Conservation (phyloP, 768 basidiomycete genomes). For the Mycena amicta region DNA sequence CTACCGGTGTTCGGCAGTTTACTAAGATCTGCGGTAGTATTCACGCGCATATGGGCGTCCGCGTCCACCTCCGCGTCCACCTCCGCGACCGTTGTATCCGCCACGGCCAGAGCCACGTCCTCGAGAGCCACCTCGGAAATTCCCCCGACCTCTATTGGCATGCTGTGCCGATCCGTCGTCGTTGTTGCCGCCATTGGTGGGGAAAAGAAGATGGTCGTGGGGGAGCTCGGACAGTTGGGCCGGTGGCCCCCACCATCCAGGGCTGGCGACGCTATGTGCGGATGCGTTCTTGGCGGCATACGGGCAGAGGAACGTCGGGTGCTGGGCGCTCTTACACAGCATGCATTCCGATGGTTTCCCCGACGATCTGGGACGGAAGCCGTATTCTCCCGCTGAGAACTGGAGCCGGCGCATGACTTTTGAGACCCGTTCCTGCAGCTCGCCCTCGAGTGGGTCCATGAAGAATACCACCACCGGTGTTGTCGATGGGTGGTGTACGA, state of each 20-base stretch:
- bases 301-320: constrained; percentile 6
- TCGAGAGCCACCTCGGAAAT: too few relatives aligned
- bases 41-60: too few relatives aligned
- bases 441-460: constrained; percentile 1
- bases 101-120: too few relatives aligned
- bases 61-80: too few relatives aligned
- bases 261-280: too few relatives aligned
- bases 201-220: constrained; percentile 2
- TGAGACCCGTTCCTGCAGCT: not conserved
- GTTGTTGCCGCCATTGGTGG: not conserved
- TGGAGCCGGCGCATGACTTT: not conserved
- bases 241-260: constrained; percentile 9
- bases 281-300: not conserved
- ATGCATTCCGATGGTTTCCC: not conserved
- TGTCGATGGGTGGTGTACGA: not conserved
- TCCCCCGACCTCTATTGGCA: too few relatives aligned
- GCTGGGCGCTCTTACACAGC: constrained; percentile 1
- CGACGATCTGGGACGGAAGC: not conserved
- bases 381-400: not conserved
- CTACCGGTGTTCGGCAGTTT: too few relatives aligned
- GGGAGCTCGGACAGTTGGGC: constrained; percentile 3
- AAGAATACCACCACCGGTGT: not conserved
- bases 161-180: too few relatives aligned
- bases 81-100: too few relatives aligned
- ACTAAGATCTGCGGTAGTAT: too few relatives aligned